Base-by-base conservation (phyloP, 345 rosid genomes). In the Zanthoxylum bungeanum region DNA sequence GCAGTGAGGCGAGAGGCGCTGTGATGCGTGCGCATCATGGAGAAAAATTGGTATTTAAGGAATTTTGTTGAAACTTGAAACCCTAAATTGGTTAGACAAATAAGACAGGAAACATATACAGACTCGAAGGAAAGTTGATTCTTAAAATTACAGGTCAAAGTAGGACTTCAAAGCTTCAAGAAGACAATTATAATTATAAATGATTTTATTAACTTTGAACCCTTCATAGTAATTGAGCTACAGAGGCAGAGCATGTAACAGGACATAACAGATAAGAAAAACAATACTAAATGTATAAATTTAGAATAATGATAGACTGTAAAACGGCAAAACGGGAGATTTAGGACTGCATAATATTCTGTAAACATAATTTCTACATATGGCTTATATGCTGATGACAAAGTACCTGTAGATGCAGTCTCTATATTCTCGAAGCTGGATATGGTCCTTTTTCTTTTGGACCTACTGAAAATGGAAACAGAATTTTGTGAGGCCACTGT, bases 361-460 rank as follows among this genome's bases (percentile, higher is more conserved):
- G 22, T 27, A 37, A 68, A 24, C 31, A 33, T 24, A 67, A 21
- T 19, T 30, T 7, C 27, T 9, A 22, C 11, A 66, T 12, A 36
- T 17, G 49, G 36, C 17, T 21, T 36, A 52, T 40, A 44, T n/a
- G 25, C 19, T 3, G 34, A 52, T 21, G 16, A 21, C 34, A n/a
- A 27, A 21, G 56, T 83, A 81, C 89, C 84, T 16, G 82, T 10
- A 55, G 80, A 8, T 28, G 88, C 77, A 73, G 76, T 57, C 64
- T 81, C 91, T 57, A 24, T 63, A 81, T 79, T 85, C 40, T 77
- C 94, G 9, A 74, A 14, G 79, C 76, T 84, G 37, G 81, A 72
- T 19, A 72, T 73, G 37, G 77, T 72, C 83, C 79, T 90, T 71
- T 87, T 91, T 75, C 87, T 79, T 78, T 91, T 91, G 56, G 87